Conservation (phyloP, 179 eudicot species). For the Gypsophila paniculata region DNA sequence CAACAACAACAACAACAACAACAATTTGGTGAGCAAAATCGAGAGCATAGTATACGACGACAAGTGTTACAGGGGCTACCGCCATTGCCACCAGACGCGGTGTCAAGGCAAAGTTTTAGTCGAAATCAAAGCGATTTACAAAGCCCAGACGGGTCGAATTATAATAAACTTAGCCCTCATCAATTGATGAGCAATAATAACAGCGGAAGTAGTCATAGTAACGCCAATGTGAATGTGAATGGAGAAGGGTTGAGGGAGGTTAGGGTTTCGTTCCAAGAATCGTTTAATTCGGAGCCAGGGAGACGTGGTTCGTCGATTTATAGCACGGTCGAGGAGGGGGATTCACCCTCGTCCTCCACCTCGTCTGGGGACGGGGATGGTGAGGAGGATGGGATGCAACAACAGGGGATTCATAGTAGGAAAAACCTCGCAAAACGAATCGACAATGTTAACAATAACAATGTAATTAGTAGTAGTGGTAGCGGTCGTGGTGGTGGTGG, state of each 20-base stretch:
- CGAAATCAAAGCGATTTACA: constrained; percentile 26
- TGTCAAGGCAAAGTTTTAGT: constrained; percentile 16
- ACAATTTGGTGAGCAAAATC: constrained; percentile 4
- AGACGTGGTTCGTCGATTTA: constrained; percentile 15
- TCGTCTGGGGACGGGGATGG: constrained; percentile 5
- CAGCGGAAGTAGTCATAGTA: not conserved
- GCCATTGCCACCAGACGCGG: constrained; percentile 33
- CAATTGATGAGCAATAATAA: not conserved
- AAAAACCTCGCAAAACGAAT: not conserved
- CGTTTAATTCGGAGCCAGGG: constrained; percentile 19
- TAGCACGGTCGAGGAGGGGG: constrained; percentile 23
- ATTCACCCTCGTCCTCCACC: constrained; percentile 9
- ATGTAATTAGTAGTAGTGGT: not conserved
- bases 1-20: constrained; percentile 11
- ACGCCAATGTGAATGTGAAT: not conserved
- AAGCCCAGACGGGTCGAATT: constrained; percentile 25
- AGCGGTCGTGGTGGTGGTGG: constrained; percentile 24
- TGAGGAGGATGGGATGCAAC: constrained; percentile 7
- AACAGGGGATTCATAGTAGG: constrained; percentile 7
- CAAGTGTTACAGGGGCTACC: constrained; percentile 33
- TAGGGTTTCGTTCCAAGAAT: constrained; percentile 36
- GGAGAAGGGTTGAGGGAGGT: constrained; percentile 33
- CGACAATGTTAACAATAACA: not conserved
- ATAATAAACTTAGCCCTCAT: not conserved
- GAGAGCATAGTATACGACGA: constrained; percentile 17